phyloP scores from a whole-genome alignment of 1,284 basidiomycete genomes.

The Caloboletus inedulis region DNA sequence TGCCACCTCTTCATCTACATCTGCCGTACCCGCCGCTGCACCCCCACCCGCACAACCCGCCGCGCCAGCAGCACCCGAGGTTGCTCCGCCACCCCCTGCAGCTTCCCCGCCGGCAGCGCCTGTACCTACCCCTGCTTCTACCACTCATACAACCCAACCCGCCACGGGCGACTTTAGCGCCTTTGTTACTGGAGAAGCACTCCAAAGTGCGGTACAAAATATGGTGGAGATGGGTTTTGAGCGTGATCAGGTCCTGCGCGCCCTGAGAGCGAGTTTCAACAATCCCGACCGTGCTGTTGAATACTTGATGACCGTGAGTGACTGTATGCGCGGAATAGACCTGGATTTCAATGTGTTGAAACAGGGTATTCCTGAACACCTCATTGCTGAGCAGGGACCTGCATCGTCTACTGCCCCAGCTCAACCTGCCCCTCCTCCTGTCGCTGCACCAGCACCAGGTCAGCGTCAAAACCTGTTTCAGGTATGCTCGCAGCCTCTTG shows the following conservation, averaged over 20 bases:
- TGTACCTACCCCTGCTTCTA: constrained; percentile 34
- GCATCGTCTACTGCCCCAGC: constrained; percentile 38
- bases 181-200: constrained; percentile 72
- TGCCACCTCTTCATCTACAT: constrained; percentile 31
- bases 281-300: constrained; percentile 98
- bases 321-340: constrained; percentile 7
- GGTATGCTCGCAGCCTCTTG: constrained; percentile 34
- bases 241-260: constrained; percentile 80
- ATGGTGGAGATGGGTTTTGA: constrained; percentile 97
- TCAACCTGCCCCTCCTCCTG: constrained; percentile 34
- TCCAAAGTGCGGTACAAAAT: constrained; percentile 74
- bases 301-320: constrained; percentile 90
- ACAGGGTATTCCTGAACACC: constrained; percentile 66
- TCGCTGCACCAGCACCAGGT: constrained; percentile 27
- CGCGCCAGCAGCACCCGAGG: constrained; percentile 20
- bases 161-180: constrained; percentile 38
- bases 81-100: constrained; percentile 5
- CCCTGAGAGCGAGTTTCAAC: constrained; percentile 93
- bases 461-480: constrained; percentile 76
- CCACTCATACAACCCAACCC: constrained; percentile 26
- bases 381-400: constrained; percentile 56
- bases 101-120: constrained; percentile 17
- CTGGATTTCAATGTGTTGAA: neutral
- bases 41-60: constrained; percentile 34
- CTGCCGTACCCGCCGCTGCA: constrained; percentile 29